These are phyloP conservation scores for Arthrinium phaeospermum DNA, from an alignment of 2,329 filamentous ascomycete species.

Conservation along the genomic window DNA sequence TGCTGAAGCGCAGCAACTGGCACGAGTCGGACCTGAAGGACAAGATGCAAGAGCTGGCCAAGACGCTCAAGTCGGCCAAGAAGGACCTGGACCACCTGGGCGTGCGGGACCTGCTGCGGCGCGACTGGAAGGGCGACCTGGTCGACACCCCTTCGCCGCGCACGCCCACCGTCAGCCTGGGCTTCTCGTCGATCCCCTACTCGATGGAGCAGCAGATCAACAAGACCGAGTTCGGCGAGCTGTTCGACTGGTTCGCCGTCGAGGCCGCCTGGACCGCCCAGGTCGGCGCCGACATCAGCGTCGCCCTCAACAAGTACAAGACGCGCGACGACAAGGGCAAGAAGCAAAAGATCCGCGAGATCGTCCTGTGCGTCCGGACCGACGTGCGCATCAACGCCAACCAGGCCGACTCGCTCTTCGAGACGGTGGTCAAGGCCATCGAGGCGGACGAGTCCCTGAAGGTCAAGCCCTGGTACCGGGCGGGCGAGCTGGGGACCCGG, in stretches of 20 bases:
- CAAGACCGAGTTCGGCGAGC: slow-evolving; percentile 51
- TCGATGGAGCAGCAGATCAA: slow-evolving; percentile 51
- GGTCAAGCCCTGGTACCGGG: slow-evolving; percentile 49
- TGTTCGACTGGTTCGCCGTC: slow-evolving; percentile 55
- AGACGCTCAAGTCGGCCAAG: slow-evolving; percentile 46
- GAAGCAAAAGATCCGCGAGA: slow-evolving; percentile 52
- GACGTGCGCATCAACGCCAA: slow-evolving; percentile 50
- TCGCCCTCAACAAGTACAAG: slow-evolving; percentile 53
- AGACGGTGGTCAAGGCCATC: slow-evolving; percentile 45
- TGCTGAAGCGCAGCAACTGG: slow-evolving; percentile 50
- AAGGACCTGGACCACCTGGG: slow-evolving; percentile 47
- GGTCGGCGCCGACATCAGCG: slow-evolving; percentile 48
- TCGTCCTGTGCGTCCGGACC: slow-evolving; percentile 49
- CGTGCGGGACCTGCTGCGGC: slow-evolving; percentile 49
- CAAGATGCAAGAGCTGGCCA: slow-evolving; percentile 48
- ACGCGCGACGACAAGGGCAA: slow-evolving; percentile 41
- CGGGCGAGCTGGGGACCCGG: slow-evolving; percentile 44
- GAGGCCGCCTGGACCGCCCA: slow-evolving; percentile 55
- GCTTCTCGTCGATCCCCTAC: slow-evolving; percentile 52
- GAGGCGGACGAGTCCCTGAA: slow-evolving; percentile 45
- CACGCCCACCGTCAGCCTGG: slow-evolving; percentile 51
- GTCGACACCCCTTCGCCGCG: slow-evolving; percentile 52
- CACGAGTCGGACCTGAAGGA: slow-evolving; percentile 42
- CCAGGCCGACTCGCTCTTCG: slow-evolving; percentile 50
- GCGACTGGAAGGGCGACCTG: slow-evolving; percentile 54